phyloP scores from a whole-genome alignment of 371 early-diverging fungal genomes.

The Cladochytrium tenue region DNA sequence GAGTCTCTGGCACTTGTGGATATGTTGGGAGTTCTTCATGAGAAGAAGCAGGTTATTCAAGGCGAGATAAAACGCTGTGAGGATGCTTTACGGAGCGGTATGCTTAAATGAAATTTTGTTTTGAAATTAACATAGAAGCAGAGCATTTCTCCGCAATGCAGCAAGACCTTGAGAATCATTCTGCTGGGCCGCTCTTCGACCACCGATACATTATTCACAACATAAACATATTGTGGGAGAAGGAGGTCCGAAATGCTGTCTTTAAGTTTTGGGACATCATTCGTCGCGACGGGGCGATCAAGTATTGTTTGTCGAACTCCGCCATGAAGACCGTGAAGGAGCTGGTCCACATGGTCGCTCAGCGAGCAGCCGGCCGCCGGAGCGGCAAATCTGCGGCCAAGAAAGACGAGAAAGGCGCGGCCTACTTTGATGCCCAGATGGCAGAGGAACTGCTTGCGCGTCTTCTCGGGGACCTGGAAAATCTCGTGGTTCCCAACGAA shows the following conservation, averaged over 20 bases:
- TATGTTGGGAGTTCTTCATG: conserved; percentile 36
- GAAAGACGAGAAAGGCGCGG: not conserved
- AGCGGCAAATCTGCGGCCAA: no score
- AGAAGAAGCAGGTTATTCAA: conserved; percentile 43
- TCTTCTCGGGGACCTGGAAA: conserved; percentile 53
- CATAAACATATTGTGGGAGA: conserved; percentile 47
- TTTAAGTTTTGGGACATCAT: conserved; percentile 45
- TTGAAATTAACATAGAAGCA: no score
- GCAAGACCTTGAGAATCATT: no score
- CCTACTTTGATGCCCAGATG: conserved; percentile 25
- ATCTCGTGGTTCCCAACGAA: conserved; percentile 57
- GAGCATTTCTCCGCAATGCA: no score
- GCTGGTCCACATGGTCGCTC: conserved; percentile 21
- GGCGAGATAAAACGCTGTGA: conserved; percentile 7
- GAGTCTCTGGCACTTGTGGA: conserved; percentile 33
- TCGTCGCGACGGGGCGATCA: conserved; percentile 29
- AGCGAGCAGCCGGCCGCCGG: not conserved
- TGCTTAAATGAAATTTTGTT: no score
- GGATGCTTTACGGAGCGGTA: not conserved
- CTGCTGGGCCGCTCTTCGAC: conserved; percentile 11
- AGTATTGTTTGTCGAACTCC: conserved; percentile 48
- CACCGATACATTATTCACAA: conserved; percentile 46
- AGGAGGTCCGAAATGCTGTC: conserved; percentile 41
- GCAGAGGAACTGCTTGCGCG: conserved; percentile 53
- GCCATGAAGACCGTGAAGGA: conserved; percentile 44